phyloP scores from a whole-genome alignment of 441 rosid genomes.

The Melastoma candidum region DNA sequence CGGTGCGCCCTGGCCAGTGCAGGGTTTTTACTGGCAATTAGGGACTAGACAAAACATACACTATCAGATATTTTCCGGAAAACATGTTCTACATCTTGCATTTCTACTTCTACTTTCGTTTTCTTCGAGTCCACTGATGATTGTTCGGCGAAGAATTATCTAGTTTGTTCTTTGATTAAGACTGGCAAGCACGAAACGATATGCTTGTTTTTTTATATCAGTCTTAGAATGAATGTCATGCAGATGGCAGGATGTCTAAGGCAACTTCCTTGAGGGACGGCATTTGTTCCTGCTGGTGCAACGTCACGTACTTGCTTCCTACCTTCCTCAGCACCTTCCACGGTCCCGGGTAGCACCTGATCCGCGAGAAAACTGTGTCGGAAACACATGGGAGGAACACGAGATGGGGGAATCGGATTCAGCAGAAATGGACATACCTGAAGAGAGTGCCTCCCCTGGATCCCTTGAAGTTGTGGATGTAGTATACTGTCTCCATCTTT shows the following conservation, averaged over 20 bases:
- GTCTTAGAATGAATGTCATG: constrained; percentile 17
- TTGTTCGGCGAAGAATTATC: too few species aligned
- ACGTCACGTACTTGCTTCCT: constrained; percentile 29
- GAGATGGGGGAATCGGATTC: too few species aligned
- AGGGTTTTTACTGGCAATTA: too few species aligned
- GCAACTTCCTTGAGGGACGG: constrained; percentile 95
- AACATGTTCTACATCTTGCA: too few species aligned
- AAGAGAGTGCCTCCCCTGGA: constrained; percentile 76
- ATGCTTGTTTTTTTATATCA: too few species aligned
- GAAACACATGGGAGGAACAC: background rate
- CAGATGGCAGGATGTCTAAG: constrained; percentile 54
- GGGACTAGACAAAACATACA: too few species aligned
- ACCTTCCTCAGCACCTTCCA: constrained; percentile 75
- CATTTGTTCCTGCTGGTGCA: constrained; percentile 76
- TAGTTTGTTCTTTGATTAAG: too few species aligned
- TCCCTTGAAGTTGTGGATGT: constrained; percentile 93
- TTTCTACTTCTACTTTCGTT: too few species aligned
- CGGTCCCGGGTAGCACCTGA: constrained; percentile 87
- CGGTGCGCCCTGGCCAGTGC: too few species aligned
- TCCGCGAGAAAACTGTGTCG: background rate
- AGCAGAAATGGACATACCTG: constrained; percentile 36
- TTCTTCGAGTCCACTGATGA: too few species aligned
- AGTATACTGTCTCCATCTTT: constrained; percentile 77
- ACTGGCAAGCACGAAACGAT: too few species aligned
- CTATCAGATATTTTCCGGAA: too few species aligned